These are phyloP conservation scores for Kodamaea ohmeri DNA, from an alignment of 1,139 yeast genomes.

Conservation along the genomic window DNA sequence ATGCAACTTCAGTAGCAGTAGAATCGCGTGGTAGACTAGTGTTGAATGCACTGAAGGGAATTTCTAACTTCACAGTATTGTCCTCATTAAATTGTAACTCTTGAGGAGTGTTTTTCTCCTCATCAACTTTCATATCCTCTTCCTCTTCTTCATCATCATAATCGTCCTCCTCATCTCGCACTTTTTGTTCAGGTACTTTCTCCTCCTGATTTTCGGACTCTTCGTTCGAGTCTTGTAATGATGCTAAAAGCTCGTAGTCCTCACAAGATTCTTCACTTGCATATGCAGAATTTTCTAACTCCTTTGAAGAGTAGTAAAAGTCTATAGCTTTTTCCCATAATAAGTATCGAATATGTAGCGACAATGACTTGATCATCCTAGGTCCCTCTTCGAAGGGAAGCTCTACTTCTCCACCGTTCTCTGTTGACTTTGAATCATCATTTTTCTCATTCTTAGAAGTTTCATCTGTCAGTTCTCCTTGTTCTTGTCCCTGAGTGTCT, in stretches of 20 bases:
- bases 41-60: constrained; percentile 29
- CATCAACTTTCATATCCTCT: constrained; percentile 24
- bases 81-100: constrained; percentile 25
- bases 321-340: constrained; percentile 76
- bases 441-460: constrained; percentile 8
- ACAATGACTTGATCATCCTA: constrained; percentile 51
- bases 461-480: no score
- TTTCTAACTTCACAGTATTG: constrained; percentile 29
- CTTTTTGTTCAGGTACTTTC: constrained; percentile 21
- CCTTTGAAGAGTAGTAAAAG: constrained; percentile 36
- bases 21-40: constrained; percentile 5
- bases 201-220: constrained; percentile 16
- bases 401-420: constrained; percentile 18
- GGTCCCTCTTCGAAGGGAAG: constrained; percentile 46
- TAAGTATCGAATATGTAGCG: constrained; percentile 64
- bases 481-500: constrained; percentile 6
- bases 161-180: constrained; percentile 41
- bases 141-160: constrained; percentile 42
- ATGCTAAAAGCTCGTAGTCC: constrained; percentile 39
- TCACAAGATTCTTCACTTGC: constrained; percentile 35
- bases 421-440: constrained; percentile 13
- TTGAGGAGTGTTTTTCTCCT: background rate
- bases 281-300: constrained; percentile 26
- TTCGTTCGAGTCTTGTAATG: constrained; percentile 27
- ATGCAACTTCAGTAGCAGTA: background rate